Percentiles rank a stretch among this genome's conserved stretches.
Evolutionary conservation across 1,284 basidiomycete species (phyloP).

Genomic region (Heterobasidion parviporum): DNA sequence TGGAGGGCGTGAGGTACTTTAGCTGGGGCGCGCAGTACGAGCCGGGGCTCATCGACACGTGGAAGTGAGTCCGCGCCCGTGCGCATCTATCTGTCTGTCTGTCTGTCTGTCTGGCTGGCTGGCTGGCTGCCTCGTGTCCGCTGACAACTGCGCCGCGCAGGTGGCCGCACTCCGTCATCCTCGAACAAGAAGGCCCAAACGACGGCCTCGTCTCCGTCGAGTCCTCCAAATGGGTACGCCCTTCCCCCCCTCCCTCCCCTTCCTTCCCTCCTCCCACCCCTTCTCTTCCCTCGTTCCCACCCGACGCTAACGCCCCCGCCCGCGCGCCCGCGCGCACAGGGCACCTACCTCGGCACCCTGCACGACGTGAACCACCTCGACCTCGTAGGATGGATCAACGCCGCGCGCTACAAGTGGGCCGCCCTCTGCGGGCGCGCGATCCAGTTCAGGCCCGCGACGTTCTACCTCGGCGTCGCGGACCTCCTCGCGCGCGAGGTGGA

Average conservation of each 20-base stretch:
- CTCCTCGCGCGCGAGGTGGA: conserved; percentile 63
- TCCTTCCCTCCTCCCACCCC: not conserved
- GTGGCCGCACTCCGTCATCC: conserved; percentile 77
- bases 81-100: too few species aligned
- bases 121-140: not conserved
- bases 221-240: conserved; percentile 74
- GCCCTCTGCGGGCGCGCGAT: conserved; percentile 84
- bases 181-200: conserved; percentile 87
- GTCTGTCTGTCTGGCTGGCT: too few species aligned
- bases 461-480: conserved; percentile 79
- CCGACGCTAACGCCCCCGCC: not conserved
- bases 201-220: conserved; percentile 84
- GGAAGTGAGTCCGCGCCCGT: conserved; percentile 51
- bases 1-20: conserved; percentile 75
- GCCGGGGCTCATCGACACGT: conserved; percentile 83
- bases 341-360: conserved; percentile 81
- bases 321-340: conserved; percentile 43
- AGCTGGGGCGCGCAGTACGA: conserved; percentile 90
- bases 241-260: conserved; percentile 3
- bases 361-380: conserved; percentile 89
- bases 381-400: conserved; percentile 79
- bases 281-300: too few species aligned
- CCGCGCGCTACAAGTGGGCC: conserved; percentile 79
- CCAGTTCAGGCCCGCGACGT: conserved; percentile 81
- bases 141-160: conserved; percentile 19